Percentiles rank a stretch among this genome's conserved stretches.
These are phyloP conservation scores for Ceratorhiza oryzae-sativae DNA, from an alignment of 1,284 basidiomycete genomes.

Conservation along the genomic window DNA sequence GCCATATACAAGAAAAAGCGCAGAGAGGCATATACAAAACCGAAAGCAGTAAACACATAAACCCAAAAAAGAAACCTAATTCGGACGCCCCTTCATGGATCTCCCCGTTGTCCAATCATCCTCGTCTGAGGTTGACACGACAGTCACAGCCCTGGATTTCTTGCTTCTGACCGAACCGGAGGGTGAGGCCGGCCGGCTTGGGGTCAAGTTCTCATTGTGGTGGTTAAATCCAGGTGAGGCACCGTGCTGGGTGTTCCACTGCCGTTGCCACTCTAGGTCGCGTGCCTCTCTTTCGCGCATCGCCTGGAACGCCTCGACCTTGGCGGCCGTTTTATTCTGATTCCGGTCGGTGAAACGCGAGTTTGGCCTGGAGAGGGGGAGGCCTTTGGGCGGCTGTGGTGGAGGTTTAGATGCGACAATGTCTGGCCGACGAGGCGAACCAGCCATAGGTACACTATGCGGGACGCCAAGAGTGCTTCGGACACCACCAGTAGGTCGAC, in stretches of 20 bases:
- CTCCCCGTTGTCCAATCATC: slow-evolving; percentile 37
- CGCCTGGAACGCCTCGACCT: slow-evolving; percentile 35
- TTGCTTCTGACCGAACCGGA: slow-evolving; percentile 28
- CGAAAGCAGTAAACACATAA: slow-evolving; percentile 9
- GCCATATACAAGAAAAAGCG: slow-evolving; percentile 13
- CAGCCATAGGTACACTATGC: slow-evolving; percentile 27
- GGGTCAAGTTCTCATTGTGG: background rate
- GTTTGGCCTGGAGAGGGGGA: slow-evolving; percentile 25
- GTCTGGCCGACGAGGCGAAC: slow-evolving; percentile 10
- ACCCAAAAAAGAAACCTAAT: background rate
- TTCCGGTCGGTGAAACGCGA: slow-evolving; percentile 32
- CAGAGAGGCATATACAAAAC: background rate
- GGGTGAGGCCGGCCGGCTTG: slow-evolving; percentile 18
- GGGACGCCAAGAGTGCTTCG: slow-evolving; percentile 17
- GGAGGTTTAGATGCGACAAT: slow-evolving; percentile 22
- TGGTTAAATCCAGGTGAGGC: background rate
- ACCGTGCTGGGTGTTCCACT: slow-evolving; percentile 10
- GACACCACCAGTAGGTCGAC: background rate
- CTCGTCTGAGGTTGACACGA: slow-evolving; percentile 34
- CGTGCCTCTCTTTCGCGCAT: slow-evolving; percentile 7
- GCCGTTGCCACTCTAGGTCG: slow-evolving; percentile 17
- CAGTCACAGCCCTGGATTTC: slow-evolving; percentile 34
- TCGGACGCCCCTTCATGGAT: slow-evolving; percentile 21
- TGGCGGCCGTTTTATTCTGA: slow-evolving; percentile 30
- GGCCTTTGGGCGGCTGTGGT: slow-evolving; percentile 26